Evolutionary conservation across 2,329 filamentous ascomycete genomes (phyloP).

Genomic region (Fusarium sp.): DNA sequence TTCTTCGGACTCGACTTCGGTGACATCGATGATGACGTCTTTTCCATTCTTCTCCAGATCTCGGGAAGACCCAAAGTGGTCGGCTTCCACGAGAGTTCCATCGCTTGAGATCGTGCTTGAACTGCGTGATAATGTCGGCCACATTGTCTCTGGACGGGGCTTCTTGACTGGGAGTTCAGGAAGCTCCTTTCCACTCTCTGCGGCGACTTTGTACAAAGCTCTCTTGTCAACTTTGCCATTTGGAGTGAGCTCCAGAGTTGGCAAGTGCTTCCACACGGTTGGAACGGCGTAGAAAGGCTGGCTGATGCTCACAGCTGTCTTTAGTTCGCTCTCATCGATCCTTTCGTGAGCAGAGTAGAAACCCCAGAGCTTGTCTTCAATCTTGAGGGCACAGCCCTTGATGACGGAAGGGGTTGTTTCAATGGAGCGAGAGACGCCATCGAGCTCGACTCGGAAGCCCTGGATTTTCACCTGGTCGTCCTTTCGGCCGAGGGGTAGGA

Average conservation of each 20-base stretch:
- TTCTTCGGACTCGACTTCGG: conserved; percentile 10
- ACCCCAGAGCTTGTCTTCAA: not conserved
- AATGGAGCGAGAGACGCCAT: conserved; percentile 3
- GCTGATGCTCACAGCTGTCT: not conserved
- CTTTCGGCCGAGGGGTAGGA: conserved; percentile 29
- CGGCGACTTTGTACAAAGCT: conserved; percentile 8
- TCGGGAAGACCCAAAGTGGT: not conserved
- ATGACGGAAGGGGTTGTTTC: not conserved
- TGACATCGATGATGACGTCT: not conserved
- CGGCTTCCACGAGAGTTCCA: not conserved
- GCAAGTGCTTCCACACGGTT: conserved; percentile 17
- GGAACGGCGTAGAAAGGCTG: conserved; percentile 30
- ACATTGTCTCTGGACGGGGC: conserved; percentile 4
- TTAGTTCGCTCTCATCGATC: conserved; percentile 22
- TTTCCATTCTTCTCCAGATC: conserved; percentile 20
- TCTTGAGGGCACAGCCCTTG: not conserved
- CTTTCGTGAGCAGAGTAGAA: conserved; percentile 9
- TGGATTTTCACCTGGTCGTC: conserved; percentile 31
- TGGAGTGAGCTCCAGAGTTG: conserved; percentile 21
- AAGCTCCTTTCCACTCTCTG: not conserved
- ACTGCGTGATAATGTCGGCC: not conserved
- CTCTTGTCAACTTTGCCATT: conserved; percentile 30
- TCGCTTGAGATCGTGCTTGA: conserved; percentile 6
- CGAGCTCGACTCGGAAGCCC: conserved; percentile 6
- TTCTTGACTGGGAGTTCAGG: not conserved